Evolutionary conservation across 2,329 filamentous ascomycete genomes (phyloP), one percentile per base, ranked within the genome.

Genomic region (Penicillium sp.): DNA sequence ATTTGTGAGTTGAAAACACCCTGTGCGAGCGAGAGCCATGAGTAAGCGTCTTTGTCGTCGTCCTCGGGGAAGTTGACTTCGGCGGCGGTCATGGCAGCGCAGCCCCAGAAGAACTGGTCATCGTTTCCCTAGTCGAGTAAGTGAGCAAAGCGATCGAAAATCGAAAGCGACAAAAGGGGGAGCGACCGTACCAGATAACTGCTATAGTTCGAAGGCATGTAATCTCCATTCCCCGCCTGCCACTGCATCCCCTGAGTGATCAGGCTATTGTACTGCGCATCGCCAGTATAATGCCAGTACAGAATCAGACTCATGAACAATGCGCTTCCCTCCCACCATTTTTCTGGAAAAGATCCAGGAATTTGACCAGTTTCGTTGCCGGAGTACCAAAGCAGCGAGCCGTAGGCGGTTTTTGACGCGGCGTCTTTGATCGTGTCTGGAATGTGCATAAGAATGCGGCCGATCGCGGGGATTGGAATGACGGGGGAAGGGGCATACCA

Each of bases 1-100:
- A 86, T 86, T 71, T 92, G 92, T 55, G 90, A 88, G 79, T 95
- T 92, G 76, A 93, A 96, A 1, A 92, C 90, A 15, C 89, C 90
- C 75, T 93, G 90, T 0, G 86, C 89, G 49, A 96, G 83, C 13
- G 88, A 87, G n/a, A 95, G 83, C 91, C 91, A 96, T 64, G 90
- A 88, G 1, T 90, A 87, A 41, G 35, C 35, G 11, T 41, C 5
- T 61, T 88, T 74, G 63, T 84, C 85, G 0, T 80, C 65, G 0
- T 71, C 71, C 44, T 76, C 74, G 11, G 75, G 75, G 31, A 76
- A 77, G 23, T 75, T 75, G 8, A 73, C 58, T 56, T 87, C 85
- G 35, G 84, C 84, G 7, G 85, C 85, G 3, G 82, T 79, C 78
- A 88, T 83, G 46, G 83, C 84, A 35, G 83, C 79, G 57, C 84